A percentile compares a stretch with the other conserved stretches of the same genome.
phyloP scores from a whole-genome alignment of 2,329 filamentous ascomycete species.

The Elsinoe necatrix region DNA sequence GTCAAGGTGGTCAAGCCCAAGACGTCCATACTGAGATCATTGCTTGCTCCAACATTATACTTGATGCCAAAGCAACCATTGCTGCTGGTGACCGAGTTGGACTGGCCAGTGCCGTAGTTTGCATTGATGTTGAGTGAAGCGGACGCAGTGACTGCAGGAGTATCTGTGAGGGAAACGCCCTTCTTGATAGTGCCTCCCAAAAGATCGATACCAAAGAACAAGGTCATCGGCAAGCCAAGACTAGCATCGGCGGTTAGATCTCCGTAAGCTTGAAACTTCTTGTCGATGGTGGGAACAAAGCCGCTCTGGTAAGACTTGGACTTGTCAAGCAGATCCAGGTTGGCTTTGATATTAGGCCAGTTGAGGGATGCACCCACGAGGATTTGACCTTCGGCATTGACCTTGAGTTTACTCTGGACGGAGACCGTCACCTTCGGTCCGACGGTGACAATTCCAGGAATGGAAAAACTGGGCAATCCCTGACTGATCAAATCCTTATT shows the following conservation, averaged over 20 bases:
- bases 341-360: constrained; percentile 15
- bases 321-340: constrained; percentile 16
- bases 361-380: constrained; percentile 16
- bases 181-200: constrained; percentile 16
- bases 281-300: constrained; percentile 16
- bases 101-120: constrained; percentile 9
- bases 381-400: constrained; percentile 17
- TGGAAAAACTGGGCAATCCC: constrained; percentile 17
- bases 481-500: constrained; percentile 17
- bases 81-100: constrained; percentile 11
- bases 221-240: constrained; percentile 15
- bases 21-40: constrained; percentile 14
- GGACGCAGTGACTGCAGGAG: constrained; percentile 15
- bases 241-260: constrained; percentile 14
- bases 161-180: constrained; percentile 17
- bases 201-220: constrained; percentile 17
- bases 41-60: constrained; percentile 16
- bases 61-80: constrained; percentile 18
- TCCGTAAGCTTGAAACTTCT: constrained; percentile 18
- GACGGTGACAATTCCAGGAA: constrained; percentile 17
- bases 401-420: constrained; percentile 12
- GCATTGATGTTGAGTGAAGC: constrained; percentile 13
- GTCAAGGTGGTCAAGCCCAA: not conserved
- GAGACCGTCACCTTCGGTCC: constrained; percentile 16
- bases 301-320: constrained; percentile 13